Conservation (phyloP, 2,329 filamentous ascomycete species). For the Diplodia intermedia region DNA sequence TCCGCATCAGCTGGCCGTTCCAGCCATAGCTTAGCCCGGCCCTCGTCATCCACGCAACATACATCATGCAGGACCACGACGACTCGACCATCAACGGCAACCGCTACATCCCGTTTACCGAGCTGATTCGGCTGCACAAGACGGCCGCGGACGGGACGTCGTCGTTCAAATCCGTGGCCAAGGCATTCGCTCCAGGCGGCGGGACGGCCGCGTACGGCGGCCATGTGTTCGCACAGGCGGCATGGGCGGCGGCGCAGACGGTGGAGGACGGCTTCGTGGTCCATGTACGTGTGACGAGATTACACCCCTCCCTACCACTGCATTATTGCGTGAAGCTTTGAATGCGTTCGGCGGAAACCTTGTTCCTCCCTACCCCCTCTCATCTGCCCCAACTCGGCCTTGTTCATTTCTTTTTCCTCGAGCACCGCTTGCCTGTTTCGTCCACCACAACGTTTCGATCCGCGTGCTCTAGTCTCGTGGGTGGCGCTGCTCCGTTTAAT, state of each 20-base stretch:
- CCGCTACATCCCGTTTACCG: slow-evolving; percentile 46
- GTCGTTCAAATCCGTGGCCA: slow-evolving; percentile 48
- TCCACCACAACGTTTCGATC: neutral
- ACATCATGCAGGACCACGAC: slow-evolving; percentile 25
- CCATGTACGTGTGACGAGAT: slow-evolving; percentile 51
- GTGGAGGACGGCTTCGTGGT: slow-evolving; percentile 58
- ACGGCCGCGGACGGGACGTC: slow-evolving; percentile 43
- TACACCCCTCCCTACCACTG: neutral
- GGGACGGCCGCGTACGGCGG: slow-evolving; percentile 59
- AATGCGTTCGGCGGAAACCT: slow-evolving; percentile 6
- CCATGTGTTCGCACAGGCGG: slow-evolving; percentile 64
- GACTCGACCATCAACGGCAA: slow-evolving; percentile 28
- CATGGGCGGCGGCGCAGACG: slow-evolving; percentile 63
- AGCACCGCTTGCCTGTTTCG: neutral
- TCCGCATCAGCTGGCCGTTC: slow-evolving; percentile 13
- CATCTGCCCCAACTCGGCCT: neutral
- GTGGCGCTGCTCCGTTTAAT: neutral
- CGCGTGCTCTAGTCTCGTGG: slow-evolving; percentile 1
- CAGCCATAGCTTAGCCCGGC: slow-evolving; percentile 10
- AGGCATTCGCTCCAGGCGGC: slow-evolving; percentile 53
- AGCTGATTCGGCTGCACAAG: slow-evolving; percentile 50
- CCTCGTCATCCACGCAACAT: slow-evolving; percentile 23
- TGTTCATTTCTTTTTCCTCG: neutral
- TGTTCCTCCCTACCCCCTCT: neutral
- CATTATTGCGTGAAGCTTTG: neutral